Evolutionary conservation across 202 grass and related monocot species (phyloP).

Genomic region (Digitaria exilis): DNA sequence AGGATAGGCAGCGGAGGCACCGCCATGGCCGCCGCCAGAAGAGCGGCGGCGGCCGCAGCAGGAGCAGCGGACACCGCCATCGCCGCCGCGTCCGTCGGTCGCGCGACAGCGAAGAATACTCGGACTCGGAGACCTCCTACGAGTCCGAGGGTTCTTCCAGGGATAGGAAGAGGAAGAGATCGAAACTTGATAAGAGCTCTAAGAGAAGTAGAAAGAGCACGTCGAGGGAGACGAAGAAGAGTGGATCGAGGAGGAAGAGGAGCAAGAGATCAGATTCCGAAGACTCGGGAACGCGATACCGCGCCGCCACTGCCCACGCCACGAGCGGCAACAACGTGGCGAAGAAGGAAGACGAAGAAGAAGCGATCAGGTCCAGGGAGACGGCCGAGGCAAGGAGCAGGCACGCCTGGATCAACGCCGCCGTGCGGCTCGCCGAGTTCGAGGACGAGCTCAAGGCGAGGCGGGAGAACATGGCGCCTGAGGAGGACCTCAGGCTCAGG

Average conservation of each 20-base stretch:
- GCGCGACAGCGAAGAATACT: conserved; percentile 25
- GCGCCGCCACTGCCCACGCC: background rate
- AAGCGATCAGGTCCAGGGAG: conserved; percentile 57
- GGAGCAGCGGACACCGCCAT: conserved; percentile 33
- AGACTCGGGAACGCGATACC: background rate
- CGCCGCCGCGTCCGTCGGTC: background rate
- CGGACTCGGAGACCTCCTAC: background rate
- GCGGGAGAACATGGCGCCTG: conserved; percentile 58
- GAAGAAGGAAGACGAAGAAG: conserved; percentile 44
- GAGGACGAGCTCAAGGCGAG: conserved; percentile 55
- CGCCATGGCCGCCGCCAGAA: conserved; percentile 32
- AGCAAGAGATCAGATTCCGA: conserved; percentile 27
- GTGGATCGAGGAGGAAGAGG: conserved; percentile 21
- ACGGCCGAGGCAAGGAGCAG: too few relatives aligned
- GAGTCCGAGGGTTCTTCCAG: conserved; percentile 36
- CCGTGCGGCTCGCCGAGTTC: conserved; percentile 57
- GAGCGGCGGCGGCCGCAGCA: background rate
- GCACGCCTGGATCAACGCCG: too few relatives aligned
- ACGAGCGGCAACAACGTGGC: conserved; percentile 19
- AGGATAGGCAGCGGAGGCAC: background rate
- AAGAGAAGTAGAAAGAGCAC: conserved; percentile 3
- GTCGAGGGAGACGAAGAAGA: conserved; percentile 5
- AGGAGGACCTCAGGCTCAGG: background rate
- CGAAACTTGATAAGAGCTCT: conserved; percentile 9
- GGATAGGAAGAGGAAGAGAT: conserved; percentile 46